Percentiles rank a stretch among this genome's conserved stretches.
These are phyloP conservation scores for Pleurotus ostreatus DNA, from an alignment of 768 basidiomycete species.

Conservation along the genomic window DNA sequence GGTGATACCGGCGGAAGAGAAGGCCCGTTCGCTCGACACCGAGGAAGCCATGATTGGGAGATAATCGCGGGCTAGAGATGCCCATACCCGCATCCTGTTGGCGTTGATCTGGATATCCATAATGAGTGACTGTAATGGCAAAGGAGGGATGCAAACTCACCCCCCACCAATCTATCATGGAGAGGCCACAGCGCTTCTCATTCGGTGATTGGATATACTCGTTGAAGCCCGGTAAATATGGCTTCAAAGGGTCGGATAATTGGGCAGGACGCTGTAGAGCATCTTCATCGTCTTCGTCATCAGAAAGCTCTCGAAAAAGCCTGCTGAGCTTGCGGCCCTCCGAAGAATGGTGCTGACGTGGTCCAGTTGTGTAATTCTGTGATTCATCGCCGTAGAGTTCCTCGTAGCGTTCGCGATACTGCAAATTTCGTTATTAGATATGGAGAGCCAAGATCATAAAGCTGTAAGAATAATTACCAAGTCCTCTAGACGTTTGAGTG, in stretches of 20 bases:
- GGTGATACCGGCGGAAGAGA: conserved; percentile 35
- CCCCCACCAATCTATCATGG: conserved; percentile 29
- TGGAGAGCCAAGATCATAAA: not conserved
- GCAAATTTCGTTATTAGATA: not conserved
- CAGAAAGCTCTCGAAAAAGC: not conserved
- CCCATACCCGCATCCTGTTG: conserved; percentile 26
- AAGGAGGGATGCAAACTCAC: conserved; percentile 17
- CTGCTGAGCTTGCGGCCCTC: not conserved
- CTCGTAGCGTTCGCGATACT: not conserved
- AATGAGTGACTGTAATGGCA: not conserved
- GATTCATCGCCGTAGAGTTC: not conserved
- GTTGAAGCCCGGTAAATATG: conserved; percentile 18
- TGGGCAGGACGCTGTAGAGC: conserved; percentile 8
- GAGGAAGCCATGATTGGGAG: conserved; percentile 34
- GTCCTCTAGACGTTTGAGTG: conserved; percentile 12
- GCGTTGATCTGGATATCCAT: conserved; percentile 18
- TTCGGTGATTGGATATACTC: conserved; percentile 16
- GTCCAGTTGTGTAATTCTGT: not conserved
- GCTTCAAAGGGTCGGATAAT: conserved; percentile 6
- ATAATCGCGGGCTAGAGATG: conserved; percentile 30
- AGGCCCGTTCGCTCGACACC: conserved; percentile 36
- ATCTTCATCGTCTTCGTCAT: conserved; percentile 10
- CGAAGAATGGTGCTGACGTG: no score
- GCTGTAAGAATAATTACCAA: conserved; percentile 10
- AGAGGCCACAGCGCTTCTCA: conserved; percentile 11